Evolutionary conservation across 352 stramenopile genomes (phyloP).

Genomic region (Globisporangium megalacanthum): DNA sequence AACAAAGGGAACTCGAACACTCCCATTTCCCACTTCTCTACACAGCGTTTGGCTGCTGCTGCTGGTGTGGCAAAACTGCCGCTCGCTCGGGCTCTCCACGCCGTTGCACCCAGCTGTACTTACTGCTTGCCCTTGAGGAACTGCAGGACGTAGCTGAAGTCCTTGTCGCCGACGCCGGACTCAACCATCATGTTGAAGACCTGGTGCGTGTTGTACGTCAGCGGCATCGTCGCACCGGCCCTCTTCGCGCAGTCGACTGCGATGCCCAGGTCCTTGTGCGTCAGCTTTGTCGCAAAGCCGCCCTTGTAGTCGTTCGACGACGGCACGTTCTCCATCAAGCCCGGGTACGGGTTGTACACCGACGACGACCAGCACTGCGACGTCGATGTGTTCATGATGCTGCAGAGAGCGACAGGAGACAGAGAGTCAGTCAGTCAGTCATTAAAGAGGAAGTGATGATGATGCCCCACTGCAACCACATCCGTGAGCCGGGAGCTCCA

Average conservation of each 20-base stretch:
- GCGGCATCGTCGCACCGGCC: slow-evolving; percentile 67
- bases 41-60: slow-evolving; percentile 1
- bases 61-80: not conserved
- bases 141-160: slow-evolving; percentile 83
- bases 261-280: slow-evolving; percentile 97
- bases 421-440: not conserved
- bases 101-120: too few species aligned
- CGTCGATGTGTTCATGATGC: slow-evolving; percentile 97
- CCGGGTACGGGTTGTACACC: slow-evolving; percentile 94
- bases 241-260: slow-evolving; percentile 89
- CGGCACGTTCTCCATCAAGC: slow-evolving; percentile 86
- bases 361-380: slow-evolving; percentile 95
- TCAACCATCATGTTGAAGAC: slow-evolving; percentile 82
- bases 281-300: slow-evolving; percentile 89
- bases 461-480: too few species aligned
- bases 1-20: slow-evolving; percentile 1
- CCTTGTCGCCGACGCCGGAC: slow-evolving; percentile 72
- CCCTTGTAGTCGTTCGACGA: slow-evolving; percentile 86
- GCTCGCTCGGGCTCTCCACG: too few species aligned
- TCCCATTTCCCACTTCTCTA: slow-evolving; percentile 16
- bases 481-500: too few species aligned
- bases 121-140: slow-evolving; percentile 77
- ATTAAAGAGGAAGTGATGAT: not conserved
- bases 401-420: slow-evolving; percentile 6
- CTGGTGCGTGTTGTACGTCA: slow-evolving; percentile 73